Percentiles rank a stretch among this genome's conserved stretches.
phyloP scores from a whole-genome alignment of 2,329 filamentous ascomycete species.

The Beauveria caledonica region DNA sequence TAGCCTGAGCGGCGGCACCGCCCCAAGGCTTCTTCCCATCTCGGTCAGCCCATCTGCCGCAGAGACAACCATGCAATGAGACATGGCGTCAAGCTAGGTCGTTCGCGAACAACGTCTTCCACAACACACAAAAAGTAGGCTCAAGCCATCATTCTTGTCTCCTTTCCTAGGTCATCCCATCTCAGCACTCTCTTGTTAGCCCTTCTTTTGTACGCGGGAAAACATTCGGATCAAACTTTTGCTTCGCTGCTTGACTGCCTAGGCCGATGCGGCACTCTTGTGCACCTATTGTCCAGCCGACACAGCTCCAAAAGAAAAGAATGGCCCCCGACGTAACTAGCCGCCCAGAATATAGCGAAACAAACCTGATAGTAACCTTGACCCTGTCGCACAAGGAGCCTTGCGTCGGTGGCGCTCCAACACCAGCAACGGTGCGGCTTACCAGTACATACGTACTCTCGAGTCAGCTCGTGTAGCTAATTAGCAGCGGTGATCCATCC shows the following conservation, averaged over 20 bases:
- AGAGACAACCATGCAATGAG: not conserved
- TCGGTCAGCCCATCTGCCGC: not conserved
- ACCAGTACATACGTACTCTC: not conserved
- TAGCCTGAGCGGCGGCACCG: not conserved
- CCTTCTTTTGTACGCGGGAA: no score
- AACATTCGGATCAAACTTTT: no score
- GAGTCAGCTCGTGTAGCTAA: not conserved
- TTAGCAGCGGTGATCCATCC: not conserved
- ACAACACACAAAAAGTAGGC: no score
- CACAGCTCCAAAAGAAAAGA: not conserved
- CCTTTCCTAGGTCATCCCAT: no score
- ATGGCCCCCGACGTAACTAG: not conserved
- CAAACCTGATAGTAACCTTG: not conserved
- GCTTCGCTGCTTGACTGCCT: no score
- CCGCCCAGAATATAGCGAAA: not conserved
- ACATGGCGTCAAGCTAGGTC: constrained; percentile 1
- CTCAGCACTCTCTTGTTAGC: no score
- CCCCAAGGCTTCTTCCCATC: constrained; percentile 3
- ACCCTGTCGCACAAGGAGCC: not conserved
- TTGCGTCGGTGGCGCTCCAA: not conserved
- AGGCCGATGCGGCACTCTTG: no score
- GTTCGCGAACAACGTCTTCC: not conserved
- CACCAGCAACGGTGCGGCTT: not conserved
- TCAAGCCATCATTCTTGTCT: no score
- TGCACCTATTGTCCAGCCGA: not conserved